These are phyloP conservation scores for Talaromyces adpressus DNA, from an alignment of 495 filamentous ascomycete species.

Conservation along the genomic window DNA sequence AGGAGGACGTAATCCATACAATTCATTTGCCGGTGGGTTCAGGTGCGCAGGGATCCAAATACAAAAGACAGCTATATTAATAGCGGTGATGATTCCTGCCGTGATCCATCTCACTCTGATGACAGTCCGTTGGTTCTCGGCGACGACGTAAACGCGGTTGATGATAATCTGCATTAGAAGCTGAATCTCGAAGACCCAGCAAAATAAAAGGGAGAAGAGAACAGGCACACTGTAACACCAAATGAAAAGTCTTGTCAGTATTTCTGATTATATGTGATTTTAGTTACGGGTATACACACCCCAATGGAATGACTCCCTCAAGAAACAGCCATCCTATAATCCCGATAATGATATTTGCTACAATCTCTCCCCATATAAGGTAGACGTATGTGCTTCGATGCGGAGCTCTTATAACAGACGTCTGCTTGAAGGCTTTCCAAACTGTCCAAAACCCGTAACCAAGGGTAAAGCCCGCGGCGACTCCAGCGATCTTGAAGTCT, in stretches of 20 bases:
- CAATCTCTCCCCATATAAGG: slow-evolving; percentile 37
- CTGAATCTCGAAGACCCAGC: slow-evolving; percentile 35
- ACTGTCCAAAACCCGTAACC: neutral
- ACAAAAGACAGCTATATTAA: slow-evolving; percentile 40
- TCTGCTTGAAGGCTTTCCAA: slow-evolving; percentile 4
- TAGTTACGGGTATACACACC: slow-evolving; percentile 2
- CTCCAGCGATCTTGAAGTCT: neutral
- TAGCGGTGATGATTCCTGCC: slow-evolving; percentile 28
- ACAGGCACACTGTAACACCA: neutral
- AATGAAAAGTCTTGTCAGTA: neutral
- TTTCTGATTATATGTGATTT: neutral
- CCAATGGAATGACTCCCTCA: slow-evolving; percentile 18
- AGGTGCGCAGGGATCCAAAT: slow-evolving; percentile 44
- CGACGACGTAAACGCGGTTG: slow-evolving; percentile 39
- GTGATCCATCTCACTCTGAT: slow-evolving; percentile 32
- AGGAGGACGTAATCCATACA: neutral
- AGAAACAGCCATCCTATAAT: slow-evolving; percentile 31
- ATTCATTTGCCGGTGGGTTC: slow-evolving; percentile 21
- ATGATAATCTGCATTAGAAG: slow-evolving; percentile 42
- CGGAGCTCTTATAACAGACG: neutral
- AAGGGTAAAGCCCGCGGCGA: neutral
- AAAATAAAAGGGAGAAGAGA: slow-evolving; percentile 1
- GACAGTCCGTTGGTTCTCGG: slow-evolving; percentile 18
- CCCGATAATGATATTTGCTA: slow-evolving; percentile 27
- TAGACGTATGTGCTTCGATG: slow-evolving; percentile 20